A percentile compares a stretch with the other conserved stretches of the same genome.
phyloP scores from a whole-genome alignment of 2,329 filamentous ascomycete species.

The Colletotrichum siamense region DNA sequence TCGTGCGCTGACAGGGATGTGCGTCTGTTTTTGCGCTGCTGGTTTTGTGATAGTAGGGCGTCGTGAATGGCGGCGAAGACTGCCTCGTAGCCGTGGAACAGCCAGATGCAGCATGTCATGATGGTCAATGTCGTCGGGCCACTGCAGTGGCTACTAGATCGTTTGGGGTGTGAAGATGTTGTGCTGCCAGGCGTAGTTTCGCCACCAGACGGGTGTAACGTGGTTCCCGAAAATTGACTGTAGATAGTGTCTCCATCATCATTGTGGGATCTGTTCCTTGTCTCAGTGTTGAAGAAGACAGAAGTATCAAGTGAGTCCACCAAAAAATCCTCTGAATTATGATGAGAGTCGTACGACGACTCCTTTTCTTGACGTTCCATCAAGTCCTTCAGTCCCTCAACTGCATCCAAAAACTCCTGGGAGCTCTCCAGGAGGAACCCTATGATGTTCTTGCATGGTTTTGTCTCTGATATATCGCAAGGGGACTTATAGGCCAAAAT shows the following conservation, averaged over 20 bases:
- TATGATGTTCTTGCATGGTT: background rate
- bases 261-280: rapidly evolving
- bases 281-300: background rate
- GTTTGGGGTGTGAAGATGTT: background rate
- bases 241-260: background rate
- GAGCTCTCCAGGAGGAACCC: background rate
- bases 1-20: background rate
- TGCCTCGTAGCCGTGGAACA: background rate
- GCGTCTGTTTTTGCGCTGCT: background rate
- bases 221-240: background rate
- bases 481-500: background rate
- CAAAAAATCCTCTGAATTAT: background rate
- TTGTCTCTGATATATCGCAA: background rate
- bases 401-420: background rate
- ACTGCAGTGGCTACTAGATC: background rate
- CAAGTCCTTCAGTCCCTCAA: background rate
- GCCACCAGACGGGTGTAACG: background rate
- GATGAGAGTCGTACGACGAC: background rate
- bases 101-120: background rate
- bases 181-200: background rate
- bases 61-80: background rate
- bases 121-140: background rate
- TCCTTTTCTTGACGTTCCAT: background rate
- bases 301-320: background rate
- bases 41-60: background rate